A percentile compares a stretch with the other conserved stretches of the same genome.
phyloP scores from a whole-genome alignment of 1,284 basidiomycete species.

The Leccinum subspadiceum region DNA sequence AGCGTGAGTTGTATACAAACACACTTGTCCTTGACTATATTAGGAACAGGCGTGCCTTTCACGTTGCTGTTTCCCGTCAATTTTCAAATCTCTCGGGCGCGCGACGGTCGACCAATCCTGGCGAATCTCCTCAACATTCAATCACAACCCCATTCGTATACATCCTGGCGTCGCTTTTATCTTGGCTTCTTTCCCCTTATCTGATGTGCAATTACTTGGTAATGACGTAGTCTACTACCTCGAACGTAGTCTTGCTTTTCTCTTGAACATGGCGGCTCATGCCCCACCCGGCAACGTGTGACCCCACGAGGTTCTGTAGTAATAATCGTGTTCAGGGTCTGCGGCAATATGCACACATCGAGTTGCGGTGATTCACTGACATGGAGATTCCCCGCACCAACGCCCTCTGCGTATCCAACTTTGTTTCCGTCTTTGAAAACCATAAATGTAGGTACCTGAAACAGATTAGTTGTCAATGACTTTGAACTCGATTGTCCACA shows the following conservation, averaged over 20 bases:
- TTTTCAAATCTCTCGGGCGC: not conserved
- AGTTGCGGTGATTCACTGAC: constrained; percentile 22
- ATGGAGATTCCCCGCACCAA: constrained; percentile 28
- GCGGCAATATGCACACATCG: not conserved
- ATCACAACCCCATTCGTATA: too few species aligned
- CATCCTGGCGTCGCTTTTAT: too few species aligned
- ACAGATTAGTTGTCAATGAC: not conserved
- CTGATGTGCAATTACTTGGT: too few species aligned
- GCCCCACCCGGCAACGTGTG: constrained; percentile 19
- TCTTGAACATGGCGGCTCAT: too few species aligned
- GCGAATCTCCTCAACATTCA: not conserved
- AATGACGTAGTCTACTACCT: too few species aligned
- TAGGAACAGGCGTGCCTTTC: constrained; percentile 7
- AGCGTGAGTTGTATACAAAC: not conserved
- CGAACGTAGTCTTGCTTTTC: too few species aligned
- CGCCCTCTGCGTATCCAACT: constrained; percentile 24
- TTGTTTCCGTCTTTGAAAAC: constrained; percentile 31
- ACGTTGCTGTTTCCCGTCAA: not conserved
- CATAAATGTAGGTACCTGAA: constrained; percentile 29
- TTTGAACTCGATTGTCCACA: not conserved
- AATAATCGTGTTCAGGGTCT: not conserved
- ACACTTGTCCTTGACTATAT: not conserved
- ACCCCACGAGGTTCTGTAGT: constrained; percentile 26
- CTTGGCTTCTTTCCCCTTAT: too few species aligned
- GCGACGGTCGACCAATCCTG: not conserved